These are phyloP conservation scores for Zygotorulaspora mrakii DNA, from an alignment of 1,139 yeast species.

Conservation along the genomic window DNA sequence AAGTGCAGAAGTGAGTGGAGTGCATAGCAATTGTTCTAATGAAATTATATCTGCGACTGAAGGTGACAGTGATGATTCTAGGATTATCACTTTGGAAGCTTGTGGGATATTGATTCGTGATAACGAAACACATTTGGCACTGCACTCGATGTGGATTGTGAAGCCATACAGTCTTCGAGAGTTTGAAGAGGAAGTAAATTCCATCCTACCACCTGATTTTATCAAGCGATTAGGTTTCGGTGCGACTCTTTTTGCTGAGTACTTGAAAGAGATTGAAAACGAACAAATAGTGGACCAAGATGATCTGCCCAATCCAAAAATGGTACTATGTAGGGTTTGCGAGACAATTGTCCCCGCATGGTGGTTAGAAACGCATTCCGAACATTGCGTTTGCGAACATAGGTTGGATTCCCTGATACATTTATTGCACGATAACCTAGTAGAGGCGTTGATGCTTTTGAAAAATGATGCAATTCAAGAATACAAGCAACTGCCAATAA, in stretches of 20 bases:
- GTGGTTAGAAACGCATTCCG: constrained; percentile 93
- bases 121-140: constrained; percentile 49
- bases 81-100: constrained; percentile 74
- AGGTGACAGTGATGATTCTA: constrained; percentile 38
- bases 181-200: constrained; percentile 46
- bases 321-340: constrained; percentile 85
- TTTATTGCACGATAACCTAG: constrained; percentile 66
- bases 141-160: constrained; percentile 91
- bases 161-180: constrained; percentile 64
- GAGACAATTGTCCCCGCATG: constrained; percentile 90
- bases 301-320: constrained; percentile 69
- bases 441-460: constrained; percentile 51
- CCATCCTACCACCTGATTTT: constrained; percentile 57
- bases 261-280: constrained; percentile 59
- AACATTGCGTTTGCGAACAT: constrained; percentile 82
- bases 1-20: constrained; percentile 21
- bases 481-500: constrained; percentile 54
- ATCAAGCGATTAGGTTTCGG: constrained; percentile 83
- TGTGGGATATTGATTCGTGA: constrained; percentile 92
- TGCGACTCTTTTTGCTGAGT: constrained; percentile 75
- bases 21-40: constrained; percentile 5
- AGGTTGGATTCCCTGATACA: constrained; percentile 78
- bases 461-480: constrained; percentile 35
- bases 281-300: constrained; percentile 58
- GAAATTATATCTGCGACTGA: too few species aligned